Evolutionary conservation across 2,329 filamentous ascomycete species (phyloP), one percentile per base, ranked within the genome.

Genomic region (Alternaria sp.): DNA sequence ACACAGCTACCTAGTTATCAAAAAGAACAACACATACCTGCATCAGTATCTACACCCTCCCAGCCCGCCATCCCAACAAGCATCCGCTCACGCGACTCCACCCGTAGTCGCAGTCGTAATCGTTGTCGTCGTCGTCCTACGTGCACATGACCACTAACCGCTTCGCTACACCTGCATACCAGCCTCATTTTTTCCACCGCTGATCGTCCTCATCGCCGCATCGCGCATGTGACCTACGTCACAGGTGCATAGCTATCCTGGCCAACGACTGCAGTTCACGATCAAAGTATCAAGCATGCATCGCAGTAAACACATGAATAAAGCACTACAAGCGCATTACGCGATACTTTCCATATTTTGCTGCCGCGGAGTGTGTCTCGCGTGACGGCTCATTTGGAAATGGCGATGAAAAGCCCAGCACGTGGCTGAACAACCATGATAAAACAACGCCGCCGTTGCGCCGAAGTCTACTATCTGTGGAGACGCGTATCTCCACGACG

Each of bases 121-220:
- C 43, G 44, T 37, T 6, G 20, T 37, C 49, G 28, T 37, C 15
- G 37, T 30, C 30, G 37, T 30, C 30, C 49, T 23, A 37, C 37
- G 37, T 45, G 43, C 53, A 55, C 53, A 55, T 55, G 53, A 55
- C 30, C 23, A 37, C 20, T 60, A 43, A 50, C 45, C 45, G 21
- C 57, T 43, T 59, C 44, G 53, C 51, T 60, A 50, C 43, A 60
- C 58, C 53, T 60, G 58, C 58, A 60, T 26, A 41, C 14, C 44
- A 56, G 44, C 44, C 58, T 60, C 43, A 49, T 56, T 57, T 46
- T 23, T 23, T 20, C 58, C 37, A 55, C 41, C 54, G 41, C 54
- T 45, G 54, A 45, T 54, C 20, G 28, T 41, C 37, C n/a, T 11
- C 37, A 41, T 41, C 37, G 37, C 37, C 37, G 44, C 18, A 20